Conservation (phyloP, 257 asterid species). For the Osmanthus fragrans region DNA sequence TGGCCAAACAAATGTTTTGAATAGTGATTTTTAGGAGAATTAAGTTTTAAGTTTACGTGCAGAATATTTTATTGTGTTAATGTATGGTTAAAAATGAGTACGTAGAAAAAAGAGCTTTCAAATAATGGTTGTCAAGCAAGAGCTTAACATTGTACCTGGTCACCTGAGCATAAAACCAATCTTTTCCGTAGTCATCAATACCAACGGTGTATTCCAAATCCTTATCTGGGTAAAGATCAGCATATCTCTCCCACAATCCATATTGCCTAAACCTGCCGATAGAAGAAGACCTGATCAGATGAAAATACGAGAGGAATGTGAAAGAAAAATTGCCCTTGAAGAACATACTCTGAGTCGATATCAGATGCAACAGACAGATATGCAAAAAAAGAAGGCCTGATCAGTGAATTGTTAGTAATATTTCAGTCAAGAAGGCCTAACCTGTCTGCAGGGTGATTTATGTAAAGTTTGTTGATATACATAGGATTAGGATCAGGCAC, state of each 20-base stretch:
- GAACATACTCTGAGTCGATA: not conserved
- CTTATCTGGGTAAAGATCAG: conserved; percentile 59
- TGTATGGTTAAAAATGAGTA: no score
- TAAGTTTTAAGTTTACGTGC: no score
- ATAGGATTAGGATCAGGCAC: conserved; percentile 81
- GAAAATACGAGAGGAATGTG: not conserved
- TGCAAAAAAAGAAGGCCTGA: no score
- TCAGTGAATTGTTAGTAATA: not conserved
- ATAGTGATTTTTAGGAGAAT: no score
- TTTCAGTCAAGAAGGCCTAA: conserved; percentile 13
- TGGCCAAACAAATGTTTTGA: no score
- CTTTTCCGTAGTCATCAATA: conserved; percentile 55
- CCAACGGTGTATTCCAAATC: conserved; percentile 78
- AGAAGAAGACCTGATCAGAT: not conserved
- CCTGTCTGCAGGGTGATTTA: conserved; percentile 68
- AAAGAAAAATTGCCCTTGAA: not conserved
- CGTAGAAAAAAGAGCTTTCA: no score
- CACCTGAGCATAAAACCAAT: conserved; percentile 83
- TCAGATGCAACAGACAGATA: not conserved
- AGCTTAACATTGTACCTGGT: conserved; percentile 19
- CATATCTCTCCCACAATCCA: conserved; percentile 86
- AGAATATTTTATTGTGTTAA: no score
- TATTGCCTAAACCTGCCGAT: conserved; percentile 75
- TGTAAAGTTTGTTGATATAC: conserved; percentile 54
- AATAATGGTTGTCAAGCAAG: no score